Base-by-base conservation (phyloP, 1,284 basidiomycete genomes). In the Marasmius oreades region DNA sequence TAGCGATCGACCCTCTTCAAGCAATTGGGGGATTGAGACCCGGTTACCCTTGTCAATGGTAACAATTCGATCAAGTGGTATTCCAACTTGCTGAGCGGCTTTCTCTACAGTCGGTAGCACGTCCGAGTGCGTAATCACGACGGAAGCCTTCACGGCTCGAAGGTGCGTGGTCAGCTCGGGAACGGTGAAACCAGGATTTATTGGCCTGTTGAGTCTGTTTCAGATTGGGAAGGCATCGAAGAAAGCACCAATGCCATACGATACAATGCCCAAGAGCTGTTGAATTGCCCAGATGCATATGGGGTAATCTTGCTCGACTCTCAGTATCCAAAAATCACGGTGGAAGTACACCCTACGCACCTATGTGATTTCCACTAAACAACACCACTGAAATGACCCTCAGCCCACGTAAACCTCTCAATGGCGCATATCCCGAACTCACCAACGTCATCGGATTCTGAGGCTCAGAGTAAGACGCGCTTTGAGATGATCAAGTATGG, bases 61-160 rank as follows among this genome's bases (percentile, higher is more conserved):
- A 3, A 47, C 22, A 12, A 31, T 42, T 26, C 54, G 44, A 14
- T 37, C 26, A 18, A 26, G 16, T 12, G 47, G 26, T 11, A 52
- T 16, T 2, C 51, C 51, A 10, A 42, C 34, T 22, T 37, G n/a
- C 16, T 42, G 33, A 8, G 51, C 51, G 6, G 51, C 51, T 36
- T 34, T 23, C 12, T 23, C 23, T 16, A 26, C 51, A 16, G n/a
- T 39, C 5, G 36, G 18, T 23, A 52, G 10, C 23, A 39, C 26
- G 22, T 52, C 18, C 22, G 54, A 2, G 14, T 55, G 43, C 6
- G 23, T 63, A 67, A 52, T 67, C 67, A 62, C 73, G 74, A 1
- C 65, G 69, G 61, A 69, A 78, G 51, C 52, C 63, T 23, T 55
- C 62, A 16, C 58, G 66, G 53, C 58, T 65, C 20, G 67, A 60